Evolutionary conservation across 352 stramenopile genomes (phyloP).

Genomic region (Phytophthora tubulina): DNA sequence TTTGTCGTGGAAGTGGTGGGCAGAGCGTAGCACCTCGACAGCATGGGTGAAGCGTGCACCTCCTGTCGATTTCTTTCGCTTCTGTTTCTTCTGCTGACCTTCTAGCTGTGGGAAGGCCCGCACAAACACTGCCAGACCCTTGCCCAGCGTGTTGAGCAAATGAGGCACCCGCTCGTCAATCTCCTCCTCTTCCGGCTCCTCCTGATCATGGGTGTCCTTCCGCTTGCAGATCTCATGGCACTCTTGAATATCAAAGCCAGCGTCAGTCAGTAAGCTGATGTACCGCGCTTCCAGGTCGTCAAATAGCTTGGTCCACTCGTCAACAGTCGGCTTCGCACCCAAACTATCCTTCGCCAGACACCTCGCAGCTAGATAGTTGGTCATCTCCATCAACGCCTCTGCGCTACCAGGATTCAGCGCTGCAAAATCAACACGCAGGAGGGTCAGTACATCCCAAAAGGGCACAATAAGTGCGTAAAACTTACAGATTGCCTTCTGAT

Average conservation of each 20-base stretch:
- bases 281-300: slow-evolving; percentile 58
- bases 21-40: slow-evolving; percentile 69
- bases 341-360: slow-evolving; percentile 37
- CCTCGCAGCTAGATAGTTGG: slow-evolving; percentile 67
- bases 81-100: slow-evolving; percentile 26
- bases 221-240: slow-evolving; percentile 75
- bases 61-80: slow-evolving; percentile 17
- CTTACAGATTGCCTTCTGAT: slow-evolving; percentile 61
- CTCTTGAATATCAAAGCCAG: slow-evolving; percentile 63
- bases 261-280: slow-evolving; percentile 43
- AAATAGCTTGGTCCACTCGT: slow-evolving; percentile 58
- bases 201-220: slow-evolving; percentile 67
- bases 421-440: slow-evolving; percentile 23
- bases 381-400: slow-evolving; percentile 79
- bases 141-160: slow-evolving; percentile 72
- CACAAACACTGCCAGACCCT: slow-evolving; percentile 61
- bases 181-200: slow-evolving; percentile 70
- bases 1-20: slow-evolving; percentile 88
- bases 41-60: slow-evolving; percentile 52
- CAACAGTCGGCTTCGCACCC: slow-evolving; percentile 5
- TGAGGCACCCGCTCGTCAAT: slow-evolving; percentile 73
- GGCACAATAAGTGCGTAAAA: not conserved
- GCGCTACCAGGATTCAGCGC: slow-evolving; percentile 64
- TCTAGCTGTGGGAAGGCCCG: slow-evolving; percentile 33
- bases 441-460: not conserved